Base-by-base conservation (phyloP, 2,329 filamentous ascomycete genomes). In the Fusarium hostae region DNA sequence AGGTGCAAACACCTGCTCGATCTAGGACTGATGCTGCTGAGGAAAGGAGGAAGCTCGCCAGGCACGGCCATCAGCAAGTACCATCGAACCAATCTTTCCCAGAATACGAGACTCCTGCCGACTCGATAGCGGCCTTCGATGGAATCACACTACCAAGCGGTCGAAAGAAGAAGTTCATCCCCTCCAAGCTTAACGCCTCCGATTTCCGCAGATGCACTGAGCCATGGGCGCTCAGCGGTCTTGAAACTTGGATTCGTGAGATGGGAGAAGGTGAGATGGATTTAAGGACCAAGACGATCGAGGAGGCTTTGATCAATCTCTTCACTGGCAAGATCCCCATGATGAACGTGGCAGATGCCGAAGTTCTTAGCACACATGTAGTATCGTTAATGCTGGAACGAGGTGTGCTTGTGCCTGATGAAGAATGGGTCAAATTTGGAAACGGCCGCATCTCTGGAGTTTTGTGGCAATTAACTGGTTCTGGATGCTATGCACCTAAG, bases 401-500 rank as follows among this genome's bases (percentile, higher is more conserved):
- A 12, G 91, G 91, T 41, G 93, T 94, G 15, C 84, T 99, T 35
- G 85, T 97, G 9, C 91, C 91, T 18, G 95, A 98, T 37, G 96
- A 99, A 80, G 97, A 99, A 83, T 99, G 97, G 96, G 92, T 99
- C 72, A 98, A 97, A 78, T 95, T 98, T 78, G 92, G 94, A 10
- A 86, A 88, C 2, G 94, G 92, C 10, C 89, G 88, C 28, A 90
- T 98, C 77, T 95, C 93, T 26, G 97, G 96, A 61, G 95, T 99
- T 8, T 84, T 99, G 47, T 98, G 93, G 87, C 97, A 99, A 80
- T 85, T 99, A 52, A 97, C 95, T 6, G 94, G 95, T 10, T 90
- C 90, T 26, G 96, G 96, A 18, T 99, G 96, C 79, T 99, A 99
- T 80, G 91, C 95, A 7, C 89, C 94, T 2, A 93, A 91, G 76